phyloP scores from a whole-genome alignment of 257 asterid genomes.

The Solanum bulbocastanum region DNA sequence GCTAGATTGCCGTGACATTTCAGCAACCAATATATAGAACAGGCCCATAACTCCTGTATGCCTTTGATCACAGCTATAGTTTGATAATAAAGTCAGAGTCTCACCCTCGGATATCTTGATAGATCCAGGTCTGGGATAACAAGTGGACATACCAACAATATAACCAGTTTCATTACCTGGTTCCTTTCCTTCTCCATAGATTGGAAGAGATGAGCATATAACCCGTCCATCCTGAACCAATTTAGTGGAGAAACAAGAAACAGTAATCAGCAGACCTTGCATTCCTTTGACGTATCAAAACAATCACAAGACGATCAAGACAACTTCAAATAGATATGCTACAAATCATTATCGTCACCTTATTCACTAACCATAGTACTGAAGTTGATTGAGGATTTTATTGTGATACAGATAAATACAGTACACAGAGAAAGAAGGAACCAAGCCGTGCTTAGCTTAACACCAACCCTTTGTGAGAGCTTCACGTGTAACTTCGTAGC shows the following conservation, averaged over 20 bases:
- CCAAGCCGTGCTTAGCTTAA: not conserved
- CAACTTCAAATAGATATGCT: not conserved
- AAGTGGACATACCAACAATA: conserved; percentile 81
- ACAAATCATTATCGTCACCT: not conserved
- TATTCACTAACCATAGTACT: not conserved
- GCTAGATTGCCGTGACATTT: conserved; percentile 14
- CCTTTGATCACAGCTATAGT: conserved; percentile 38
- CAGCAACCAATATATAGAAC: conserved; percentile 66
- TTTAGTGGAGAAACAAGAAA: not conserved
- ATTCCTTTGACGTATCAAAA: not conserved
- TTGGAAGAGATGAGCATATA: conserved; percentile 65
- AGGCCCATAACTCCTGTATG: conserved; percentile 96
- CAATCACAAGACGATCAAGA: not conserved
- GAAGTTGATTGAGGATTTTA: not conserved
- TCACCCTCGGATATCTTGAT: conserved; percentile 64
- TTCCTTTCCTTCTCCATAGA: conserved; percentile 60
- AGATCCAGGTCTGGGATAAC: conserved; percentile 78
- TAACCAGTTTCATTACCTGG: conserved; percentile 83
- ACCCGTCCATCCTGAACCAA: conserved; percentile 52
- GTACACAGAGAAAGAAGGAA: not conserved
- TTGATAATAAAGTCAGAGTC: conserved; percentile 50
- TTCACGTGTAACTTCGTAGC: not conserved
- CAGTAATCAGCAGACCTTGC: not conserved
- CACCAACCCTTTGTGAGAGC: not conserved
- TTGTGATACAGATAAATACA: not conserved